Percentiles rank a stretch among this genome's conserved stretches.
These are phyloP conservation scores for Lodderomyces jiufengensis DNA, from an alignment of 1,139 yeast genomes.

Conservation along the genomic window DNA sequence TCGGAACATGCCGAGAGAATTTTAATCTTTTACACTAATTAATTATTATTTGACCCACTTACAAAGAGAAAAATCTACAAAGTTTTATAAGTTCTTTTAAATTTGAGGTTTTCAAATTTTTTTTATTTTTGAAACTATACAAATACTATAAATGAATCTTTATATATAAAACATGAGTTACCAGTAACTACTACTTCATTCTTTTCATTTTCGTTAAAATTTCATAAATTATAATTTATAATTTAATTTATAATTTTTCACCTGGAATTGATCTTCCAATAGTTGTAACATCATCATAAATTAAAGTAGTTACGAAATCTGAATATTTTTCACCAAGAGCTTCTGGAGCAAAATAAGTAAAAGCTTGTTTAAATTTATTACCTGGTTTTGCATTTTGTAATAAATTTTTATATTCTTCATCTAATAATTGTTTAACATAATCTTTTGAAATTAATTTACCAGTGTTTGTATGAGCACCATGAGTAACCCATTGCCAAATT, in stretches of 20 bases:
- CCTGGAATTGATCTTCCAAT: conserved; percentile 45
- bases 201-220: too few species aligned
- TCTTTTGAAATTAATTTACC: conserved; percentile 57
- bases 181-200: too few species aligned
- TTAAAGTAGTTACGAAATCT: conserved; percentile 69
- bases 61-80: too few species aligned
- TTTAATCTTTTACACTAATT: too few species aligned
- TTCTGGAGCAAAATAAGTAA: conserved; percentile 62
- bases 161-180: too few species aligned
- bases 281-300: conserved; percentile 67
- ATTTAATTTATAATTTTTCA: conserved; percentile 35
- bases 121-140: too few species aligned
- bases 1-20: too few species aligned
- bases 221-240: neutral
- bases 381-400: conserved; percentile 46
- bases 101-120: too few species aligned
- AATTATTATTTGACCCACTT: too few species aligned
- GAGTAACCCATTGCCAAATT: conserved; percentile 82
- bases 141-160: too few species aligned
- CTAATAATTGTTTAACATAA: conserved; percentile 52
- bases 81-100: too few species aligned
- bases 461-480: conserved; percentile 59
- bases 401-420: conserved; percentile 62
- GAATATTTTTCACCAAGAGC: conserved; percentile 64
- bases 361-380: conserved; percentile 60